Evolutionary conservation across 2,329 filamentous ascomycete species (phyloP).

Genomic region (Colletotrichum tabaci): DNA sequence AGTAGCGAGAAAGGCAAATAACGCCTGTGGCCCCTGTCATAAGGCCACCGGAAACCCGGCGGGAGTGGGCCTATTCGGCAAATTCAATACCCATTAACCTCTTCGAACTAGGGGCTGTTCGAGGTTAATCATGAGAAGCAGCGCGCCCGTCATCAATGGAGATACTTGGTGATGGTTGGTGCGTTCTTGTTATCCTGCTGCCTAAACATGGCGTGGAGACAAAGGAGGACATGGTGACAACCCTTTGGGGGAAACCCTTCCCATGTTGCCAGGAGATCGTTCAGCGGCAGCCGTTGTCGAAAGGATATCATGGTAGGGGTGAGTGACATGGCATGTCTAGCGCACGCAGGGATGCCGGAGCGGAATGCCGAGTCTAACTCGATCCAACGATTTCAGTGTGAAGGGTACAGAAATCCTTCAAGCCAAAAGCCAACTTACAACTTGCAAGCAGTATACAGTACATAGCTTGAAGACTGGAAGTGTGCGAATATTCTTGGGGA

Average conservation of each 20-base stretch:
- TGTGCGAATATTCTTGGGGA: not conserved
- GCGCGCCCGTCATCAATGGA: slow-evolving; percentile 7
- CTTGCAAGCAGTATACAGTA: not conserved
- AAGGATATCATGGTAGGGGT: slow-evolving; percentile 20
- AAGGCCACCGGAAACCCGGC: slow-evolving; percentile 12
- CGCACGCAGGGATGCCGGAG: slow-evolving; percentile 34
- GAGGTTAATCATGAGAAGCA: not conserved
- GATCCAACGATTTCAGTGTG: slow-evolving; percentile 18
- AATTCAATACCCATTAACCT: slow-evolving; percentile 14
- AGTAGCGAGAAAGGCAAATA: not conserved
- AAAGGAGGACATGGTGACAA: slow-evolving; percentile 25
- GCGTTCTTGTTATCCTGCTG: slow-evolving; percentile 37
- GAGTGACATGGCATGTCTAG: slow-evolving; percentile 14
- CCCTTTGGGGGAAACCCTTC: slow-evolving; percentile 29
- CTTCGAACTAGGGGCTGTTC: slow-evolving; percentile 5
- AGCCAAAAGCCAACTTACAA: not conserved
- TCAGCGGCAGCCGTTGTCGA: slow-evolving; percentile 28
- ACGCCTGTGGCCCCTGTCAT: slow-evolving; percentile 3
- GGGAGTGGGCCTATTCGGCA: slow-evolving; percentile 25
- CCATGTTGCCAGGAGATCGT: slow-evolving; percentile 25
- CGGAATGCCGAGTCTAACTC: slow-evolving; percentile 42
- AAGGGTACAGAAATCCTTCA: slow-evolving; percentile 25
- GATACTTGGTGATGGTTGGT: slow-evolving; percentile 14
- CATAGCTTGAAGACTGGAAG: not conserved
- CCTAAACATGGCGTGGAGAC: slow-evolving; percentile 32